Conservation (phyloP, 352 stramenopile species). For the Globisporangium cylindrosporum region DNA sequence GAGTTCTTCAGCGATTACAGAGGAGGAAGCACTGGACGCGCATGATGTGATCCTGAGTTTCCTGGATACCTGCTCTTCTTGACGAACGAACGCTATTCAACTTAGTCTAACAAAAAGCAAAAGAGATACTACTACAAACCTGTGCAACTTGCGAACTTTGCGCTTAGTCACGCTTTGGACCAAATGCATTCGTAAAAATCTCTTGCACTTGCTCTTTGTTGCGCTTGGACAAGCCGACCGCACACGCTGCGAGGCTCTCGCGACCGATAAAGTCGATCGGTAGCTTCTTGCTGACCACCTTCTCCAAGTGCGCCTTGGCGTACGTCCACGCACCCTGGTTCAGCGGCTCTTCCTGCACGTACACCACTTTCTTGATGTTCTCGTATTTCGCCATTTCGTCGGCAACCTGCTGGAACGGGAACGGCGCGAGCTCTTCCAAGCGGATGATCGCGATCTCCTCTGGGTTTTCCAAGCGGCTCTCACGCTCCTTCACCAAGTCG, state of each 20-base stretch:
- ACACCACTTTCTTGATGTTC: slow-evolving; percentile 68
- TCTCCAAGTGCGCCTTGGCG: slow-evolving; percentile 65
- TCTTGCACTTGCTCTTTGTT: slow-evolving; percentile 61
- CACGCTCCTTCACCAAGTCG: slow-evolving; percentile 69
- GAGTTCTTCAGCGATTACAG: background rate
- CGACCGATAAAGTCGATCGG: slow-evolving; percentile 72
- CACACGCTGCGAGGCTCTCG: slow-evolving; percentile 64
- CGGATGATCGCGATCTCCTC: slow-evolving; percentile 67
- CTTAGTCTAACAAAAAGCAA: background rate
- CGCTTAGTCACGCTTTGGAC: slow-evolving; percentile 15
- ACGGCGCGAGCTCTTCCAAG: slow-evolving; percentile 84
- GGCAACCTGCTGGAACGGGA: slow-evolving; percentile 71
- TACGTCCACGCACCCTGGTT: slow-evolving; percentile 84
- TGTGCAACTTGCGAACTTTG: slow-evolving; percentile 1
- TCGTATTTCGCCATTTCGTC: slow-evolving; percentile 52
- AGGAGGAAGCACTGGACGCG: background rate
- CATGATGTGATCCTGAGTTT: slow-evolving; percentile 14
- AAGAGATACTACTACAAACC: slow-evolving; percentile 7
- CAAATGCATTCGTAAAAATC: slow-evolving; percentile 67
- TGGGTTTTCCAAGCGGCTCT: slow-evolving; percentile 35
- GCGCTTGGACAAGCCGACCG: slow-evolving; percentile 70
- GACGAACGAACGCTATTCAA: background rate
- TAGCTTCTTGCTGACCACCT: slow-evolving; percentile 56
- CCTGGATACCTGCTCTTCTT: slow-evolving; percentile 12
- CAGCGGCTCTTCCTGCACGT: slow-evolving; percentile 79